phyloP scores from a whole-genome alignment of 148 eudicot genomes.

The Rheum nobile region DNA sequence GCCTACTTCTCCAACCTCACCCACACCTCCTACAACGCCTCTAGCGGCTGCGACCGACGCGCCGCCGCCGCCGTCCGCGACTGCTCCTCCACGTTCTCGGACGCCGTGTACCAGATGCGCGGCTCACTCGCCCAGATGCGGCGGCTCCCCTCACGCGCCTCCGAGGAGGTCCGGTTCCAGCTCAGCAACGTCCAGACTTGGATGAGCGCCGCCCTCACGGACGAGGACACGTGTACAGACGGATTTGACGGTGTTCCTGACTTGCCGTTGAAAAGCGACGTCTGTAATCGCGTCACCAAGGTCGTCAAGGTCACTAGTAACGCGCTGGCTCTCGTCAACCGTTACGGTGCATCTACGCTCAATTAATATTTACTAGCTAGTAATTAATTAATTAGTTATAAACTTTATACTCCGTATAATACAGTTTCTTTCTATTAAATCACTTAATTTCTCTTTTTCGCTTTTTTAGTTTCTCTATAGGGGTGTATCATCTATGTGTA shows the following conservation, averaged over 20 bases:
- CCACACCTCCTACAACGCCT: conserved; percentile 9
- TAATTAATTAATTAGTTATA: too few species aligned
- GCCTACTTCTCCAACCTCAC: conserved; percentile 31
- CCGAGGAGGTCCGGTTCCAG: conserved; percentile 28
- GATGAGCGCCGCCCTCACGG: conserved; percentile 73
- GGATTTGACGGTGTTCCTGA: conserved; percentile 45
- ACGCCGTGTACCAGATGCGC: conserved; percentile 39
- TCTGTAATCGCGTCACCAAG: conserved; percentile 21
- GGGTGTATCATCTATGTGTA: too few species aligned
- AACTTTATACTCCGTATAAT: too few species aligned
- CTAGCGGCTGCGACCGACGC: conserved; percentile 24
- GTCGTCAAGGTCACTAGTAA: conserved; percentile 58
- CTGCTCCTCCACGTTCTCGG: conserved; percentile 40
- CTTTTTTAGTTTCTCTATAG: too few species aligned
- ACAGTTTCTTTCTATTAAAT: too few species aligned
- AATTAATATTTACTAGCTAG: not conserved
- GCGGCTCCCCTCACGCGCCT: conserved; percentile 7
- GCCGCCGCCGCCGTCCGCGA: conserved; percentile 42
- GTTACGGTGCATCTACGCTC: conserved; percentile 16
- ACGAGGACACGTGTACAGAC: conserved; percentile 70
- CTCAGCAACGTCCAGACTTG: conserved; percentile 80
- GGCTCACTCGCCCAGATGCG: conserved; percentile 50
- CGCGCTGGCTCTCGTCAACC: conserved; percentile 66
- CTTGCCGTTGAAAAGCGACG: conserved; percentile 35
- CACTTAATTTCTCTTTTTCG: too few species aligned